Conservation (phyloP, 306 rosid species). For the Castanopsis chinensis region DNA sequence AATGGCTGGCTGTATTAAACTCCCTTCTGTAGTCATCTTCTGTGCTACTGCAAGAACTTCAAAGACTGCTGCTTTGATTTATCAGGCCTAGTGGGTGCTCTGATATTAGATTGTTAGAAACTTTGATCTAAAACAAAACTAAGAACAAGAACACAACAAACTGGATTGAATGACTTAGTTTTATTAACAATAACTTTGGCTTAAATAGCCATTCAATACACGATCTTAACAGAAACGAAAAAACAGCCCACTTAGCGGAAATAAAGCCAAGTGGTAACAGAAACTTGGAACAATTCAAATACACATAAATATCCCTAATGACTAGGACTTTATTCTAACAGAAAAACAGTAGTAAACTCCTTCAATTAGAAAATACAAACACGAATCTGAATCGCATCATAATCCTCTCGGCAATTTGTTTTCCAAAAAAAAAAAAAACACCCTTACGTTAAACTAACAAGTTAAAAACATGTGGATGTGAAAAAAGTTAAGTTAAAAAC, state of each 20-base stretch:
- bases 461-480: too few relatives aligned
- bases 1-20: conserved; percentile 6
- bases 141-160: conserved; percentile 11
- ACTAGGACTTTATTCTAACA: conserved; percentile 16
- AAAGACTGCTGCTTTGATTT: conserved; percentile 9
- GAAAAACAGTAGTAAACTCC: neutral
- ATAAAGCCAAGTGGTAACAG: neutral
- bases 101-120: neutral
- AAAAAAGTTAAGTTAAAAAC: too few relatives aligned
- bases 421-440: too few relatives aligned
- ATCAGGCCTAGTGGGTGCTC: neutral
- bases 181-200: conserved; percentile 2
- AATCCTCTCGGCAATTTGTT: too few relatives aligned
- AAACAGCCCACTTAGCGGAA: conserved; percentile 7
- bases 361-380: too few relatives aligned
- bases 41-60: conserved; percentile 12
- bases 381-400: too few relatives aligned
- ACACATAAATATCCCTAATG: neutral
- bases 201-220: neutral
- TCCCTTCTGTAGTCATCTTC: conserved; percentile 5
- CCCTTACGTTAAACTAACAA: too few relatives aligned
- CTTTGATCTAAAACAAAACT: conserved; percentile 9
- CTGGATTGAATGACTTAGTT: conserved; percentile 1
- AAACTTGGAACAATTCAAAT: neutral
- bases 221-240: neutral